Base-by-base conservation (phyloP, 2,329 filamentous ascomycete species). In the Stachybotrys chlorohalonatus region DNA sequence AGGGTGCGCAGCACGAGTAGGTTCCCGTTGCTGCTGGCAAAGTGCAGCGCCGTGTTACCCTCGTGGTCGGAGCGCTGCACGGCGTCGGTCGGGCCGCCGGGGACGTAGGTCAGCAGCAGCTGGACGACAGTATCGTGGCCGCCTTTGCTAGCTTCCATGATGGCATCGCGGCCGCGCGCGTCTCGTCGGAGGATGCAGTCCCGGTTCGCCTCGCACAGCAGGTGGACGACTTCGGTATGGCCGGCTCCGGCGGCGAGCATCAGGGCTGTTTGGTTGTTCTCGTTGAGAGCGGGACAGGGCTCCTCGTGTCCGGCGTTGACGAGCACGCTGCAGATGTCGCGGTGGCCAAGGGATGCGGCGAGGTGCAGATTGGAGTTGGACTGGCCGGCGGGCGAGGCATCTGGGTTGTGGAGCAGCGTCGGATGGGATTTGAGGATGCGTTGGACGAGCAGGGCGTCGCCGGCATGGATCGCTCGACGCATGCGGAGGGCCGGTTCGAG, bases 31-130 rank as follows among this genome's bases (percentile, higher is more conserved):
- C 87, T 87, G 63, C 85, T 90, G 11, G 91, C 91, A 72, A 94
- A 91, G 71, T 95, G 90, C 48, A 95, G 75, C 0, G 90, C 88
- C 2, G 90, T 95, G 66, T 95, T 94, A n/a, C 90, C 90, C 55
- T 87, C 81, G 1, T 77, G 64, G 64, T 95, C 90, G 5, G 77
- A 75, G 32, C 78, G 74, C 49, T 75, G 75, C 7, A 88, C 77
- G 3, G 81, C 79, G 0, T 73, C 73, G 24, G 69, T 68, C 0
- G 80, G 73, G 13, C 81, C 81, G n/a, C 72, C 71, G 7, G 82
- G 81, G 1, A 75, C 78, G 61, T 80, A 84, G 0, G 83, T 86
- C 52, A 87, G 70, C 32, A 87, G 73, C 53, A 86, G 77, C 66
- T 86, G 83, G n/a, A 87, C 68, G 6, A 79, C 77, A 0, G 83